A percentile compares a stretch with the other conserved stretches of the same genome.
phyloP scores from a whole-genome alignment of 139 green algal species.

The Tetradesmus lagerheimii region DNA sequence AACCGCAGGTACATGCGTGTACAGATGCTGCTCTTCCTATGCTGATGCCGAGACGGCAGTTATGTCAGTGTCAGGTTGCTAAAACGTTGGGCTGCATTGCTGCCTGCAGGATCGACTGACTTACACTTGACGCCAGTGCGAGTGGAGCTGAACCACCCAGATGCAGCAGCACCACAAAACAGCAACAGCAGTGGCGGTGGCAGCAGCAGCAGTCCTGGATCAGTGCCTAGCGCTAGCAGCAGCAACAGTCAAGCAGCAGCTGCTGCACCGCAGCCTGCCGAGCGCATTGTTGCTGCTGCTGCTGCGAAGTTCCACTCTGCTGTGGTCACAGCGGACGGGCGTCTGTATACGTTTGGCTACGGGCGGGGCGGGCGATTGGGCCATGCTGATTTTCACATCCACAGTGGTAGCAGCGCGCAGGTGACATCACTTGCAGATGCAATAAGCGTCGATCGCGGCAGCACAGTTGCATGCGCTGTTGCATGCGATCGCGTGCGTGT shows the following conservation, averaged over 20 bases:
- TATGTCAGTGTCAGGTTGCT: too few species aligned
- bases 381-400: conserved; percentile 86
- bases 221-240: background rate
- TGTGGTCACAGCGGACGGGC: conserved; percentile 76
- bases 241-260: background rate
- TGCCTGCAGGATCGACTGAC: conserved; percentile 67
- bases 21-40: background rate
- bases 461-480: too few species aligned
- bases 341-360: conserved; percentile 80
- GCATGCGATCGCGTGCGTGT: too few species aligned
- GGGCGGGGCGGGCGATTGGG: conserved; percentile 53
- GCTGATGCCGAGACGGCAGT: background rate
- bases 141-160: conserved; percentile 68
- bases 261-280: background rate
- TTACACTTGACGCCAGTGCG: conserved; percentile 68
- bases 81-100: background rate
- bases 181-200: conserved; percentile 16
- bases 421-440: background rate
- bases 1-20: too few species aligned
- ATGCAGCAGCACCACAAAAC: conserved; percentile 29
- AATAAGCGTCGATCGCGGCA: too few species aligned
- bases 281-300: conserved; percentile 59
- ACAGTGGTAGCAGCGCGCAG: conserved; percentile 70
- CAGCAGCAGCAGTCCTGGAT: background rate
- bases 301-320: conserved; percentile 93